phyloP scores from a whole-genome alignment of 2,329 filamentous ascomycete genomes.

The Elsinoe arachidis region DNA sequence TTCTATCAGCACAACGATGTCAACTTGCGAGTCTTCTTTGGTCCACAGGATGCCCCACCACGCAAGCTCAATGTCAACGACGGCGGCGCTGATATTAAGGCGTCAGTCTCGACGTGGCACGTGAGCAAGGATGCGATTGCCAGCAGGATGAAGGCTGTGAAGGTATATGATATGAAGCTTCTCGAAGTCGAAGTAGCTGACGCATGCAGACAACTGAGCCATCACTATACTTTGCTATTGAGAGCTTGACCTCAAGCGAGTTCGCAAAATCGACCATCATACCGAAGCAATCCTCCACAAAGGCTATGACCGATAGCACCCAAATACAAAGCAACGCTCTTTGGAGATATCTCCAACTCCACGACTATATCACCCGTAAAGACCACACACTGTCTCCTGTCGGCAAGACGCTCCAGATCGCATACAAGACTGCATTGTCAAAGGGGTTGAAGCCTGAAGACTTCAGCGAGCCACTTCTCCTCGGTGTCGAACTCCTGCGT shows the following conservation, averaged over 20 bases:
- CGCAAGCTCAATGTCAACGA: constrained; percentile 32
- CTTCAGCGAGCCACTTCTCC: constrained; percentile 67
- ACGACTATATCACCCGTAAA: constrained; percentile 67
- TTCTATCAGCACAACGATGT: constrained; percentile 77
- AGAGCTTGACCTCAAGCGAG: constrained; percentile 58
- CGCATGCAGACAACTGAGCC: constrained; percentile 16
- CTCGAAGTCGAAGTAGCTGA: not conserved
- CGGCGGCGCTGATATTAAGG: constrained; percentile 39
- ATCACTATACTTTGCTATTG: constrained; percentile 41
- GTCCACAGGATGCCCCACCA: constrained; percentile 48
- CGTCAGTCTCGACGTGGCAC: constrained; percentile 59
- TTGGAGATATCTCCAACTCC: constrained; percentile 83
- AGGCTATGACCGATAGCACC: constrained; percentile 52
- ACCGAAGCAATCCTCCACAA: constrained; percentile 25
- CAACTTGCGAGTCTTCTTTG: constrained; percentile 75
- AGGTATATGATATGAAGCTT: too few species aligned
- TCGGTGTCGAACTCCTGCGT: constrained; percentile 78
- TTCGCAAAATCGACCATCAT: constrained; percentile 63
- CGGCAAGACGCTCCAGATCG: constrained; percentile 69
- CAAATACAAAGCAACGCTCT: constrained; percentile 68
- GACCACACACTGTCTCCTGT: constrained; percentile 73
- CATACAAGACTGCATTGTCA: constrained; percentile 21
- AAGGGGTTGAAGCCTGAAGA: constrained; percentile 26
- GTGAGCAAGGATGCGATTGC: constrained; percentile 41
- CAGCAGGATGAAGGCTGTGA: constrained; percentile 12